Conservation (phyloP, 2,329 filamentous ascomycete species). For the Monilinia polystroma region DNA sequence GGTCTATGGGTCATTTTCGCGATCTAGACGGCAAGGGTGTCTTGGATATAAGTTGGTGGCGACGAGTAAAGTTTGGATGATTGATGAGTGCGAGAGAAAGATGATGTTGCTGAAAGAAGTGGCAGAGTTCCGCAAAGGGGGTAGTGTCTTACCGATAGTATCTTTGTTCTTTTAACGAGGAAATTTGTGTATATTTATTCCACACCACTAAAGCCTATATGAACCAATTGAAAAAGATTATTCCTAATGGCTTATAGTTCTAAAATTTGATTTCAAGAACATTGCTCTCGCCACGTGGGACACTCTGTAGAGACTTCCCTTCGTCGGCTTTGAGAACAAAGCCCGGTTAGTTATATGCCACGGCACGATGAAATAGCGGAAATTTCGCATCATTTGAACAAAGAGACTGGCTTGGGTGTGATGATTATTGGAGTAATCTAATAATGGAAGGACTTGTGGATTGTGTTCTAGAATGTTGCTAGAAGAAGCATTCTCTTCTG, state of each 20-base stretch:
- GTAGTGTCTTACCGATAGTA: not conserved
- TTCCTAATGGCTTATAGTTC: not conserved
- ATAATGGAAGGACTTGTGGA: not conserved
- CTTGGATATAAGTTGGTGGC: not conserved
- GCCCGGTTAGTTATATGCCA: not conserved
- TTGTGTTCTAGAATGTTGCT: not conserved
- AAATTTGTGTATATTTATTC: not conserved
- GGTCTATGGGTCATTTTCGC: constrained; percentile 2
- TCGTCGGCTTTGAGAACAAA: constrained; percentile 1
- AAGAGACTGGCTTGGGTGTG: not conserved
- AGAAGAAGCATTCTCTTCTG: not conserved
- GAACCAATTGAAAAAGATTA: not conserved
- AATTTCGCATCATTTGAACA: not conserved
- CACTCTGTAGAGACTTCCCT: not conserved
- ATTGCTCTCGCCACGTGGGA: not conserved
- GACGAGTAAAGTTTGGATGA: not conserved
- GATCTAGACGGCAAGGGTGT: not conserved
- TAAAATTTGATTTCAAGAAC: not conserved
- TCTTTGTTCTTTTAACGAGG: constrained; percentile 4
- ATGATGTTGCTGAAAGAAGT: constrained; percentile 12
- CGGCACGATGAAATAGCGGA: not conserved
- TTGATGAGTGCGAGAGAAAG: not conserved
- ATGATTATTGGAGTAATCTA: not conserved
- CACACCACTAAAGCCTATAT: not conserved
- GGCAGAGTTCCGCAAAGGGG: not conserved